Evolutionary conservation across 495 filamentous ascomycete species (phyloP), one percentile per base, ranked within the genome.

Genomic region (Podospora pseudopauciseta): DNA sequence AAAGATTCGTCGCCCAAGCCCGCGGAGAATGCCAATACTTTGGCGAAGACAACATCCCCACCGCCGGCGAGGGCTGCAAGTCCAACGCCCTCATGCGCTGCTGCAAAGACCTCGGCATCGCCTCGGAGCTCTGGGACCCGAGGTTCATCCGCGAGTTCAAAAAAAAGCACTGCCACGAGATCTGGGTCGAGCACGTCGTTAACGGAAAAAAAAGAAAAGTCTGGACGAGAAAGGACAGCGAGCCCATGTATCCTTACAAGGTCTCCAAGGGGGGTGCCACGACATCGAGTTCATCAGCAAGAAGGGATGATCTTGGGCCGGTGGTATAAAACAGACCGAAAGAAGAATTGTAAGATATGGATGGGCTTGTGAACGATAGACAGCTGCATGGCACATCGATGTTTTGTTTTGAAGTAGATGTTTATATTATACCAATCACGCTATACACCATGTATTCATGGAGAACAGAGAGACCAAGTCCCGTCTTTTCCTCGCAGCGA

Each of bases 11-110:
- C 30, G 94, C 90, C 26, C 89, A 98, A 64, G 93, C 95, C 1
- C 90, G 96, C 63, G 95, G 95, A 76, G 96, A 98, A 78, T 93
- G 97, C 79, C 88, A 92, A 67, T 99, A 97, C 79, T 99, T 98
- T 80, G 88, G 86, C 64, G 88, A 92, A 15, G 92, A 96, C 65
- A 92, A 91, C 60, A 95, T 99, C 67, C 92, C 95, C n/a, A 98
- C 94, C 2, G 95, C 96, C 0, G 94, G 93, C 34, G 95, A 99
- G 78, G 95, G 95, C 20, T 96, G 93, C 82, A 96, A 97, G 77
- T 97, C 93, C 19, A 99, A 98, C 77, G 95, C 95, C 20, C 84
- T 99, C 65, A 92, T 97, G 84, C 90, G 95, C 27, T 97, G 93
- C 82, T 98, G 96, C 82, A 99, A 99, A 81, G 95, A 99, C 78